Evolutionary conservation across 345 rosid genomes (phyloP).

Genomic region (Citropsis articulata): DNA sequence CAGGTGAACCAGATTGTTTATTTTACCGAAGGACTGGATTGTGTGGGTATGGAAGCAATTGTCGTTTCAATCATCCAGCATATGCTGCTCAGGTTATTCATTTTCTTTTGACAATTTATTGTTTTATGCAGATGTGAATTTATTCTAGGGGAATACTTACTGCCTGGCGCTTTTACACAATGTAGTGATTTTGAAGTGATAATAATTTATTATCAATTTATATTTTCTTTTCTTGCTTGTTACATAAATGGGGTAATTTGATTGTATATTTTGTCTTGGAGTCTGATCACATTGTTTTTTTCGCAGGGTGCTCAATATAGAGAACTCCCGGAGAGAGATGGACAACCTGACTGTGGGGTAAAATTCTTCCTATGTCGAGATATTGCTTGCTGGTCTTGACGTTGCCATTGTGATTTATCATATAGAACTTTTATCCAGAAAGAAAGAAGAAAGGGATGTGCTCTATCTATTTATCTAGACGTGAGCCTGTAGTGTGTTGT

Average conservation of each 20-base stretch:
- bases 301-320: conserved; percentile 41
- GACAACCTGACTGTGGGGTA: conserved; percentile 83
- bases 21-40: conserved; percentile 64
- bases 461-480: background rate
- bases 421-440: background rate
- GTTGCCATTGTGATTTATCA: background rate
- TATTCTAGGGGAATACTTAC: background rate
- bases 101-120: background rate
- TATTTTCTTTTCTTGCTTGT: background rate
- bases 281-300: conserved; percentile 13
- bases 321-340: conserved; percentile 67
- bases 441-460: background rate
- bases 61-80: conserved; percentile 72
- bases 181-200: background rate
- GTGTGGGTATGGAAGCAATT: conserved; percentile 69
- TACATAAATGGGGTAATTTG: background rate
- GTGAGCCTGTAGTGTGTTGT: background rate
- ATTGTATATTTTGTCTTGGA: background rate
- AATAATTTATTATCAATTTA: background rate
- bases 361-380: background rate
- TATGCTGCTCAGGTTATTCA: conserved; percentile 46
- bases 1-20: conserved; percentile 66
- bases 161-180: background rate
- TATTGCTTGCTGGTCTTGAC: background rate
- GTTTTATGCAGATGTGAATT: background rate